Conservation (phyloP, 208 protist species). For the Wallacemonas rigidus region DNA sequence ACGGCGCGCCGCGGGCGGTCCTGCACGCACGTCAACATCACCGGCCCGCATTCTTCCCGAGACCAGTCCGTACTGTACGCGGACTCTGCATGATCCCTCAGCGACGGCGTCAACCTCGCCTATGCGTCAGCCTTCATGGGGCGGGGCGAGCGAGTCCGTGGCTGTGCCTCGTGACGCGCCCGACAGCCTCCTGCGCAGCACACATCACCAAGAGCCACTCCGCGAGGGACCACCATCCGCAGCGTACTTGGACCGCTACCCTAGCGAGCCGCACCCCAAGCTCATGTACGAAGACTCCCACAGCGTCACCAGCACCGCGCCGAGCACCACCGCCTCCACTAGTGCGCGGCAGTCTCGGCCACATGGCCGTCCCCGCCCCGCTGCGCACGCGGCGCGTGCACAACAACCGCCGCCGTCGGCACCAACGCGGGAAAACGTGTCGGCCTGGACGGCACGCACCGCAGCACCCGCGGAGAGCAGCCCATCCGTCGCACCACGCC, state of each 20-base stretch:
- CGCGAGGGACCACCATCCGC: too few species aligned
- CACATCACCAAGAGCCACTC: too few species aligned
- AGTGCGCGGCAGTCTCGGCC: slow-evolving; percentile 6
- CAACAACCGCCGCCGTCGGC: neutral
- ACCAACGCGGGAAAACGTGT: neutral
- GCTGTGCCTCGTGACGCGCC: neutral
- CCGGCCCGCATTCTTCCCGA: slow-evolving; percentile 9
- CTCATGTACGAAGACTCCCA: neutral
- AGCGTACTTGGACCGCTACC: neutral
- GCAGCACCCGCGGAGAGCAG: too few species aligned
- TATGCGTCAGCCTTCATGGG: slow-evolving; percentile 12
- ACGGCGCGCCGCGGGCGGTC: neutral
- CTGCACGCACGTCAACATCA: neutral
- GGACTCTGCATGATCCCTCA: neutral
- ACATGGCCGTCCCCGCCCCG: neutral
- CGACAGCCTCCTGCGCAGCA: neutral
- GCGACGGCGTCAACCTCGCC: neutral
- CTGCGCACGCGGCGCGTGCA: neutral
- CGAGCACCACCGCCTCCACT: neutral
- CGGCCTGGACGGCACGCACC: neutral
- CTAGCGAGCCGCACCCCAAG: neutral
- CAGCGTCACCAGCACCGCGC: neutral
- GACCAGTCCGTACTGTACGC: neutral
- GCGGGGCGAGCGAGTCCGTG: neutral
- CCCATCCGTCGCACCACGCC: too few species aligned